phyloP scores from a whole-genome alignment of 1,139 yeast genomes.

The Pichia cactophila region DNA sequence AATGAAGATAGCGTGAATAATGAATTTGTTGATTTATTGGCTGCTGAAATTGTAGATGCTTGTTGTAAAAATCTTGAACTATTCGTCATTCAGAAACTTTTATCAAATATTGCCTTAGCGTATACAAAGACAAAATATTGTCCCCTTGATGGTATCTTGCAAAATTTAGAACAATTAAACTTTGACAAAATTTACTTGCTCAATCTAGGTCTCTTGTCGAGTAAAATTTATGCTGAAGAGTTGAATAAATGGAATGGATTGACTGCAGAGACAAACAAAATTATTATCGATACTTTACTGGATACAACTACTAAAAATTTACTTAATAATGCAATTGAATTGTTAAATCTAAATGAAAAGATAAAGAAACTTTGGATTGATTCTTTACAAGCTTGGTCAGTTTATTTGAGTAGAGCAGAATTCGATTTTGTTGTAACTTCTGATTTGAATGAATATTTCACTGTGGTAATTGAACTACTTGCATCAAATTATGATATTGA shows the following conservation, averaged over 20 bases:
- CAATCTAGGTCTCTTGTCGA: slow-evolving; percentile 7
- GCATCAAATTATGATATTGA: slow-evolving; percentile 14
- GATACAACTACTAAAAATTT: slow-evolving; percentile 25
- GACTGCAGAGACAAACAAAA: slow-evolving; percentile 9
- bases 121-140: slow-evolving; percentile 34
- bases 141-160: slow-evolving; percentile 27
- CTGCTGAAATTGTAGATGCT: slow-evolving; percentile 16
- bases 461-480: slow-evolving; percentile 21
- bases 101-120: slow-evolving; percentile 49
- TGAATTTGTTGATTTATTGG: slow-evolving; percentile 12
- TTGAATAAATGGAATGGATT: slow-evolving; percentile 15
- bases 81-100: slow-evolving; percentile 36
- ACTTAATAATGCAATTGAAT: slow-evolving; percentile 27
- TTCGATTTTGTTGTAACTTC: slow-evolving; percentile 31
- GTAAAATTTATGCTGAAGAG: slow-evolving; percentile 12
- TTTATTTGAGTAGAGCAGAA: slow-evolving; percentile 36
- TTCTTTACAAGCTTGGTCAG: slow-evolving; percentile 35
- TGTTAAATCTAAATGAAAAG: slow-evolving; percentile 26
- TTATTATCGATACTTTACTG: slow-evolving; percentile 4
- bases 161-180: neutral
- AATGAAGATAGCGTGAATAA: slow-evolving; percentile 7
- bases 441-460: slow-evolving; percentile 31
- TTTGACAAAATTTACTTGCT: neutral
- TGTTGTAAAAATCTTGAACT: slow-evolving; percentile 16
- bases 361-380: slow-evolving; percentile 23